A percentile compares a stretch with the other conserved stretches of the same genome.
phyloP scores from a whole-genome alignment of 2,329 filamentous ascomycete species.

The Arthroderma uncinatum region DNA sequence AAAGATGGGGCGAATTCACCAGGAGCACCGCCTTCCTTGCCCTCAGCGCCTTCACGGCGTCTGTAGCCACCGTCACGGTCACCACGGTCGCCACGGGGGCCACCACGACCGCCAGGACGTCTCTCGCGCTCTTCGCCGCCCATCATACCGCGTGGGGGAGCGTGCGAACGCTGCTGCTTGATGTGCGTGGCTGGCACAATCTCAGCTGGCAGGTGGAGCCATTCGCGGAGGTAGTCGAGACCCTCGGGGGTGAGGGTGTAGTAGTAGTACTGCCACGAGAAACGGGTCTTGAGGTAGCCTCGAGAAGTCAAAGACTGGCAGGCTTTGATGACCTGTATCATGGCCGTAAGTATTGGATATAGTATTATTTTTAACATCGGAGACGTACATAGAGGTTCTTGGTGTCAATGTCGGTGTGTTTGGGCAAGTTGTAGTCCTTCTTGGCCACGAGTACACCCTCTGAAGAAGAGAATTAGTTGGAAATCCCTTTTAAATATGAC shows the following conservation, averaged over 20 bases:
- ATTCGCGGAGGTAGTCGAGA: slow-evolving; percentile 99
- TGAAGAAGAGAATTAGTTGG: slow-evolving; percentile 19
- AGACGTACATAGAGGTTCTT: slow-evolving; percentile 82
- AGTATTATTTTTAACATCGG: background rate
- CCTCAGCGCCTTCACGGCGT: slow-evolving; percentile 73
- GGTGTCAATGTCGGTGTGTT: slow-evolving; percentile 97
- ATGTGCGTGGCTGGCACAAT: slow-evolving; percentile 99
- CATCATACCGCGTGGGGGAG: slow-evolving; percentile 97
- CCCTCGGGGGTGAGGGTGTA: slow-evolving; percentile 99
- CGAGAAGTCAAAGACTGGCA: slow-evolving; percentile 96
- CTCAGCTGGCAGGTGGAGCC: slow-evolving; percentile 98
- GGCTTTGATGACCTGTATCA: slow-evolving; percentile 74
- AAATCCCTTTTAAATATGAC: background rate
- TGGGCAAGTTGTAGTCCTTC: slow-evolving; percentile 98
- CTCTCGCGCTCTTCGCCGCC: slow-evolving; percentile 72
- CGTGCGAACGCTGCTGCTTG: slow-evolving; percentile 98
- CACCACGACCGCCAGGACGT: slow-evolving; percentile 73
- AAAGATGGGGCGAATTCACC: slow-evolving; percentile 88
- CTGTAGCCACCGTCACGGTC: slow-evolving; percentile 61
- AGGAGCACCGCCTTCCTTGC: slow-evolving; percentile 85
- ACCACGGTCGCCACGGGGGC: slow-evolving; percentile 51
- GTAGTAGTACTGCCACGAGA: slow-evolving; percentile 99
- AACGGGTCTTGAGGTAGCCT: slow-evolving; percentile 98
- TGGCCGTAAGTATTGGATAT: slow-evolving; percentile 7
- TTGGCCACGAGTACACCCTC: slow-evolving; percentile 86